Evolutionary conservation across 1,284 basidiomycete species (phyloP).

Genomic region (Porodaedalea pini): DNA sequence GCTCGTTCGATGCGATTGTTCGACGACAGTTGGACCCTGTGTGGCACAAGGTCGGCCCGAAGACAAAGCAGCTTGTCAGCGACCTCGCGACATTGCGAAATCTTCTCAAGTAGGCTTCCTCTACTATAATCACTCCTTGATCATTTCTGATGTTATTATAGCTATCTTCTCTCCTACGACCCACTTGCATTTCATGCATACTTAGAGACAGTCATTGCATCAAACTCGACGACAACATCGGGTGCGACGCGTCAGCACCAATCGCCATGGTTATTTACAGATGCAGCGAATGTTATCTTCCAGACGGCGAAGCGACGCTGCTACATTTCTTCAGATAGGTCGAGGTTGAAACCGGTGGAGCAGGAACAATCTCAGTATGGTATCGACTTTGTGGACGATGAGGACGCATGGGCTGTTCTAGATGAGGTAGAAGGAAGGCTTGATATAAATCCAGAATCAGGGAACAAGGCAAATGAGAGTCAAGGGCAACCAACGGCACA

Average conservation of each 20-base stretch:
- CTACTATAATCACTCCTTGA: neutral
- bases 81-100: slow-evolving; percentile 86
- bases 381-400: slow-evolving; percentile 47
- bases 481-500: slow-evolving; percentile 19
- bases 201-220: slow-evolving; percentile 85
- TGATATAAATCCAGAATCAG: neutral
- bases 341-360: slow-evolving; percentile 11
- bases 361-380: slow-evolving; percentile 15
- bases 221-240: slow-evolving; percentile 55
- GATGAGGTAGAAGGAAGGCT: slow-evolving; percentile 53
- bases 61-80: slow-evolving; percentile 87
- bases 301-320: slow-evolving; percentile 77
- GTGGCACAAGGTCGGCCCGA: slow-evolving; percentile 94
- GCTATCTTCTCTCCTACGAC: slow-evolving; percentile 90
- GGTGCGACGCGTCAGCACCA: slow-evolving; percentile 62
- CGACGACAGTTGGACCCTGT: slow-evolving; percentile 87
- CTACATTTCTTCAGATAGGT: slow-evolving; percentile 44
- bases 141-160: slow-evolving; percentile 28
- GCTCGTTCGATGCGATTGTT: slow-evolving; percentile 89
- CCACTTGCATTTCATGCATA: slow-evolving; percentile 89
- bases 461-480: slow-evolving; percentile 17
- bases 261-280: slow-evolving; percentile 84
- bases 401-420: slow-evolving; percentile 68
- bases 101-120: slow-evolving; percentile 65
- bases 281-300: slow-evolving; percentile 88